Conservation (phyloP, 345 rosid genomes). For the Lumnitzera littorea region DNA sequence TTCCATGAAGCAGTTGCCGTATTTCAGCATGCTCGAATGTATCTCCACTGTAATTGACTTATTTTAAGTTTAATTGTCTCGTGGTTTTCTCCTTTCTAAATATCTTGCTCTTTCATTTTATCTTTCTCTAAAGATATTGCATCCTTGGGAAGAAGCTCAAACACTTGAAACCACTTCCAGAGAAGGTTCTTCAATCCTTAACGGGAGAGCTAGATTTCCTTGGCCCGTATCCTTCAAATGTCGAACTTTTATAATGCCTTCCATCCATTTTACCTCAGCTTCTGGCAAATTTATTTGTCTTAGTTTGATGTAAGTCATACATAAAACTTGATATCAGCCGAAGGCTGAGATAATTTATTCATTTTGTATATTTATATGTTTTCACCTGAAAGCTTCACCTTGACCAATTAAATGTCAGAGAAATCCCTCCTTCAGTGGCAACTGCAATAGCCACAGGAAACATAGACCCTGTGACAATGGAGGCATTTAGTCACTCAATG, state of each 20-base stretch:
- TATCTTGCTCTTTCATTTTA: not conserved
- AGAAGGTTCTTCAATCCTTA: constrained; percentile 33
- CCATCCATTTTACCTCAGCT: not conserved
- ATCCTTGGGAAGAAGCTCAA: constrained; percentile 34
- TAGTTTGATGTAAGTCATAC: not conserved
- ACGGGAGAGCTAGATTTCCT: constrained; percentile 64
- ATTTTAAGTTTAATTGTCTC: no score
- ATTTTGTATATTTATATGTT: no score
- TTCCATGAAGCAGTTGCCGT: constrained; percentile 76
- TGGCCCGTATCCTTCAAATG: constrained; percentile 76
- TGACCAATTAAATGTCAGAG: constrained; percentile 31
- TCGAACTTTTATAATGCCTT: no score
- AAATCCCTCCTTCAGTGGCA: constrained; percentile 61
- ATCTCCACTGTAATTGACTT: not conserved
- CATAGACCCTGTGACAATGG: constrained; percentile 61
- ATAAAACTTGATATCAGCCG: no score
- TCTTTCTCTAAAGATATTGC: constrained; percentile 52
- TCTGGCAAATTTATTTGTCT: not conserved
- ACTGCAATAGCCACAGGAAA: constrained; percentile 71
- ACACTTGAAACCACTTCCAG: constrained; percentile 59
- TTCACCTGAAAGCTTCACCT: not conserved
- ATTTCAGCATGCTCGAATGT: constrained; percentile 80
- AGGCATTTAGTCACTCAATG: constrained; percentile 44
- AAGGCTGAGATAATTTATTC: no score
- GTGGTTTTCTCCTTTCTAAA: not conserved